Evolutionary conservation across 768 basidiomycete genomes (phyloP), one percentile per base, ranked within the genome.

Genomic region (Dacryopinax primogenitus): DNA sequence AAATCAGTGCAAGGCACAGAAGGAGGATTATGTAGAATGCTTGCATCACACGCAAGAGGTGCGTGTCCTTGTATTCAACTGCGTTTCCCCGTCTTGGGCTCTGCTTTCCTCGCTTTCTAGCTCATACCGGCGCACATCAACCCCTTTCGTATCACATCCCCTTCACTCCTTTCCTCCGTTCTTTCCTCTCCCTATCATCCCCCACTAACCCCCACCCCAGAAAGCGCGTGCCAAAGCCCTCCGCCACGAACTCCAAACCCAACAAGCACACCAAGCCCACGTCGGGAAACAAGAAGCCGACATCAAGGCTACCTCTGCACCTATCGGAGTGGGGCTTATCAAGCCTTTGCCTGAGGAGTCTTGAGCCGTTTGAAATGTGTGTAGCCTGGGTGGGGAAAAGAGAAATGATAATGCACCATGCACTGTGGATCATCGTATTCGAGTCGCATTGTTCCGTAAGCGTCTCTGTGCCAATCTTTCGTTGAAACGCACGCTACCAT

Each of bases 1-100:
- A 0, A 75, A 76, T 62, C 79, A 87, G 71, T 97, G 94, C 75
- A 78, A 79, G 16, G 75, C 81, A 16, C 85, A 84, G 67, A 83
- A 83, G 62, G 88, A 87, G 68, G 93, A 95, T 75, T 97, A 97
- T 76, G 72, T 94, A 64, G 92, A 94, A 74, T 96, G 94, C 74
- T 76, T 97, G 65, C 92, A 95, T 74, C 84, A 86, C 72, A 84
- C 83, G 30, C 88, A 93, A 76, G 91, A 92, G 84, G 94, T 92
- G 68, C 72, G 83, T 72, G 9, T 15, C 18, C 21, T 12, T 11
- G 21, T 12, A 15, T 64, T 16, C 21, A 33, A 34, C 18, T 37
- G 13, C 39, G 13, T 30, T 33, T 47, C 30, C 62, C 16, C 26
- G 39, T 41, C n/a, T 6, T 13, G 7, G 7, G 12, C 39, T 32